A percentile compares a stretch with the other conserved stretches of the same genome.
Conservation (phyloP, 345 rosid species). For the Linum usitatissimum region DNA sequence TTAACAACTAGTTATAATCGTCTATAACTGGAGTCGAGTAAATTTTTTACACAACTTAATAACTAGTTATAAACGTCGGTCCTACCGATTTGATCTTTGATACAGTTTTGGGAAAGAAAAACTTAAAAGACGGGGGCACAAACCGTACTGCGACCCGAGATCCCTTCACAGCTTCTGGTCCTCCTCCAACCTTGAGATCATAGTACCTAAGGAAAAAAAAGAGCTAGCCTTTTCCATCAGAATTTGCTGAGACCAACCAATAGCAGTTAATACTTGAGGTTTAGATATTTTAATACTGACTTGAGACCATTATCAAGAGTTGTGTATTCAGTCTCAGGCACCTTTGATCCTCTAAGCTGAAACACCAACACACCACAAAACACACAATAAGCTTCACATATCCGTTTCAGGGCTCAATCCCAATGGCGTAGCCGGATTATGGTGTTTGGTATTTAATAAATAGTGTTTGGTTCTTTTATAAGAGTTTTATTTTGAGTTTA, state of each 20-base stretch:
- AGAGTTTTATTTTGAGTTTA: too few species aligned
- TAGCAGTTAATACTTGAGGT: too few species aligned
- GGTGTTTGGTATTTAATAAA: too few species aligned
- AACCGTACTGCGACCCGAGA: slow-evolving; percentile 99
- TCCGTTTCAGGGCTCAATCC: too few species aligned
- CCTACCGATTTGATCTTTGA: too few species aligned
- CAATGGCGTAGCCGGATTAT: too few species aligned
- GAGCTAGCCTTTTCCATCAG: slow-evolving; percentile 7
- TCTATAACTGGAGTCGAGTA: too few species aligned
- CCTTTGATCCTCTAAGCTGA: slow-evolving; percentile 78
- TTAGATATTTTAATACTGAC: too few species aligned
- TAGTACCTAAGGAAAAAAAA: slow-evolving; percentile 47
- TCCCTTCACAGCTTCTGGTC: slow-evolving; percentile 71
- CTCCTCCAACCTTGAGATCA: slow-evolving; percentile 80
- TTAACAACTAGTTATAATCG: background rate
- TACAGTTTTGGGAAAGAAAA: background rate
- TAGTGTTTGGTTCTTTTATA: too few species aligned
- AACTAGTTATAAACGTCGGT: background rate
- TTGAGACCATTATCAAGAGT: slow-evolving; percentile 81
- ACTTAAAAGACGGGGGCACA: slow-evolving; percentile 20
- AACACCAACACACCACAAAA: slow-evolving; percentile 14
- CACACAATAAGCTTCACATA: too few species aligned
- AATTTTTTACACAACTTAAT: too few species aligned
- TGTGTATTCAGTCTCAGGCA: slow-evolving; percentile 75
- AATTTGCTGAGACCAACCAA: slow-evolving; percentile 2